Evolutionary conservation across 2,329 filamentous ascomycete species (phyloP), one percentile per base, ranked within the genome.

Genomic region (Volutella citrinella): DNA sequence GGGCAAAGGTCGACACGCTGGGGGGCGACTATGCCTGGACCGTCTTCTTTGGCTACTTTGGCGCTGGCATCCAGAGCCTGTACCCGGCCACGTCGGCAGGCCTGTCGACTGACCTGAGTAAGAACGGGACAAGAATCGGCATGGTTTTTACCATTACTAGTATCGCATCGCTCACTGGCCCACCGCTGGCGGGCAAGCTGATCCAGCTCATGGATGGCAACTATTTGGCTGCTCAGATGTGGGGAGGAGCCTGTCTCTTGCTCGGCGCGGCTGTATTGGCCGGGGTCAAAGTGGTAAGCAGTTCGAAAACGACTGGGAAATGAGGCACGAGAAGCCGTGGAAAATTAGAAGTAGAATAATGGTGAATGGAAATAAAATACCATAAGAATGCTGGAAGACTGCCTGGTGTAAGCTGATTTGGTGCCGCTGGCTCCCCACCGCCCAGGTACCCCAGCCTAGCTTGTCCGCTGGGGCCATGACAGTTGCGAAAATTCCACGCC

Each of bases 31-130:
- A 84, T 49, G 68, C 65, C 2, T 87, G 84, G 70, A 64, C 75
- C 0, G 62, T 69, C 0, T 66, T 82, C 36, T 85, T 83, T 50
- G 84, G 84, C 2, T 65, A 85, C 29, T 72, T 72, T 3, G 77
- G 72, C 0, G 80, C 79, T 0, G 78, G 70, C 0, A 74, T 86
- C 28, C 82, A 86, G 57, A 72, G 72, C 7, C 54, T 87, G 10
- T 85, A 86, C 47, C 82, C 83, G 0, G 78, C 80, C 0, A 55
- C 57, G 6, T 43, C 56, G 10, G 57, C 56, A 2, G 48, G 72
- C 17, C 55, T 81, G 34, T 76, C 70, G 5, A 64, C 63, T 5
- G 75, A 80, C 44, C 51, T 74, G 40, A 59, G 65, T 10, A 77
- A 76, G 52, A 62, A 67, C 5, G 77, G 77, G 0, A 71, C 72